Base-by-base conservation (phyloP, 345 rosid species). In the Geranium rotundifolium region DNA sequence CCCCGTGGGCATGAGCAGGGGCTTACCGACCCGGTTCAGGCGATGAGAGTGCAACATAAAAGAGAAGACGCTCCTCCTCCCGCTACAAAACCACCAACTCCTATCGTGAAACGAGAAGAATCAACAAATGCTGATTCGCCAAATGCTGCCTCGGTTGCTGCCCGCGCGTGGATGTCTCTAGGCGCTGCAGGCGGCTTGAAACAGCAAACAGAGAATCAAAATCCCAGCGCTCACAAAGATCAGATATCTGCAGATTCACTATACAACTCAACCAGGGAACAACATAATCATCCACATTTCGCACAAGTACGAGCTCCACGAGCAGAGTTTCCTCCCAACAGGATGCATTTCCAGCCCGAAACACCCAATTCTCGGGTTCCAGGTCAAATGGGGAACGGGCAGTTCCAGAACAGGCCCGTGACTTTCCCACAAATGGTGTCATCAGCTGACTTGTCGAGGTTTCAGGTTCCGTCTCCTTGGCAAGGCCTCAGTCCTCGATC, bases 101-200 rank as follows among this genome's bases (percentile, higher is more conserved):
- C 81, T 37, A 66, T 85, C 20, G 52, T 56, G 56, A 75, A 81
- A 81, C 64, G 71, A 74, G 82, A 84, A 67, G 92, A 66, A 2
- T 41, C 50, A 12, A 41, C 50, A 41, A 41, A 41, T 31, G 37
- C 37, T 23, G 34, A 79, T 70, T 70, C 86, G 4, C 71, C 72
- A 75, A 87, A 82, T 76, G 95, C 87, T 64, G 79, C 91, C 2
- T 79, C 69, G 34, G 74, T 81, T 41, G 96, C 91, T 65, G 88
- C 96, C 56, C 69, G 89, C 29, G 95, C 87, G 5, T 89, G 95
- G 95, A 92, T 89, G 95, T 87, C 93, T 12, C 64, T 87, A 59
- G 96, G 93, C 57, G 81, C 87, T 30, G 89, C 81, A 63, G n/a
- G n/a, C n/a, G 89, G 88, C 16, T 74, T 72, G 54, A 85, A 70